Evolutionary conservation across 2,329 filamentous ascomycete species (phyloP).

Genomic region (Trichoderma koningii): DNA sequence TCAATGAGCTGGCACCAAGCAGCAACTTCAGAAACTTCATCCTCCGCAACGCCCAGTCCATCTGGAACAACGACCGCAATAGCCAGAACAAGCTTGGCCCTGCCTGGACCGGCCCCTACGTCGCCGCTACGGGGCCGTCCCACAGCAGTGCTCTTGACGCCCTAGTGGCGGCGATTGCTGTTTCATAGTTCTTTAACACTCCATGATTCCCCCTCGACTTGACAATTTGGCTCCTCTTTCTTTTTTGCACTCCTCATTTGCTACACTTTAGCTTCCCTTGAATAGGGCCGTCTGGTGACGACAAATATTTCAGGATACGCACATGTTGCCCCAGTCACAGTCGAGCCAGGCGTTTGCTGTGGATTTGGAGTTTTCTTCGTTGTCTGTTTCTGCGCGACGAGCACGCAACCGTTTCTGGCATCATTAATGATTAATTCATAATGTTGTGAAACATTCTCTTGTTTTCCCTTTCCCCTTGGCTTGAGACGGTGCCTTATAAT

Average conservation of each 20-base stretch:
- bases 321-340: slow-evolving; percentile 13
- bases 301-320: slow-evolving; percentile 10
- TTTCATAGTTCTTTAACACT: slow-evolving; percentile 34
- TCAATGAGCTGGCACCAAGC: slow-evolving; percentile 55
- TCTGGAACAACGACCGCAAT: slow-evolving; percentile 63
- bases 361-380: slow-evolving; percentile 11
- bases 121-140: slow-evolving; percentile 54
- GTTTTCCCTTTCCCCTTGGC: slow-evolving; percentile 7
- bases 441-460: slow-evolving; percentile 20
- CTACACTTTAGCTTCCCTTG: slow-evolving; percentile 9
- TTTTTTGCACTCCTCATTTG: not conserved
- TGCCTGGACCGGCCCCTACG: slow-evolving; percentile 65
- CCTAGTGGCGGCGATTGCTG: slow-evolving; percentile 61
- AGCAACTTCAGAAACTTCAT: slow-evolving; percentile 57
- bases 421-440: slow-evolving; percentile 24
- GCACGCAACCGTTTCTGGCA: slow-evolving; percentile 16
- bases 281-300: slow-evolving; percentile 20
- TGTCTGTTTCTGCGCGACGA: slow-evolving; percentile 8
- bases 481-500: slow-evolving; percentile 17
- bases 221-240: slow-evolving; percentile 7
- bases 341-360: slow-evolving; percentile 25
- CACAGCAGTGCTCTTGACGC: slow-evolving; percentile 68
- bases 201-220: slow-evolving; percentile 1
- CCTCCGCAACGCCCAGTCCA: slow-evolving; percentile 61
- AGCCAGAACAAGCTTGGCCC: slow-evolving; percentile 56